Evolutionary conservation across 73 alveolate species (phyloP).

Genomic region (Stentor roeselii): DNA sequence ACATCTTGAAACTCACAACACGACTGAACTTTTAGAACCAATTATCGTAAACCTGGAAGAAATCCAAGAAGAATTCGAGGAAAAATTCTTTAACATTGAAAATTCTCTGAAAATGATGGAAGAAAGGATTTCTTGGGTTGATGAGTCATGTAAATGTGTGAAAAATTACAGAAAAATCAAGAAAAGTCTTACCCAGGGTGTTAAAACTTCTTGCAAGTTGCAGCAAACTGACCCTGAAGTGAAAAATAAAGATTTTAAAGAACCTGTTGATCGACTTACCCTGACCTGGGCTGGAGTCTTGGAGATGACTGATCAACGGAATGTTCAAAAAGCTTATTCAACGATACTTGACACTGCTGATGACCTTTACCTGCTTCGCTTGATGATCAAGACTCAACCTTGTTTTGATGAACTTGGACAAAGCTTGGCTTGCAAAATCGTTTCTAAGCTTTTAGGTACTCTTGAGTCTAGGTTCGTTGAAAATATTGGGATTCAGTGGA

Average conservation of each 20-base stretch:
- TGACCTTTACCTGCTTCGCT: neutral
- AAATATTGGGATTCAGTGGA: neutral
- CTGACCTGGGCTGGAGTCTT: neutral
- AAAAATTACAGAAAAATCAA: neutral
- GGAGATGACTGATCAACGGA: neutral
- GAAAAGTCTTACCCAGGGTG: neutral
- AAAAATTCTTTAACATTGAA: neutral
- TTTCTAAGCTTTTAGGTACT: neutral
- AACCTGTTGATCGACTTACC: neutral
- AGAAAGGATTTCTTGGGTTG: conserved; percentile 18
- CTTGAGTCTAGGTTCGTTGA: neutral
- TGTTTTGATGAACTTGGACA: neutral
- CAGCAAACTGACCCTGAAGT: neutral
- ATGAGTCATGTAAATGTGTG: neutral
- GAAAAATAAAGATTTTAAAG: neutral
- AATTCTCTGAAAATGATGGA: neutral
- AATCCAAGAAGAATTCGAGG: conserved; percentile 3
- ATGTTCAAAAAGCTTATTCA: neutral
- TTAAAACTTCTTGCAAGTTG: neutral
- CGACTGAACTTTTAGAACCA: neutral
- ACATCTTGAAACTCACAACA: neutral
- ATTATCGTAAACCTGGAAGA: neutral
- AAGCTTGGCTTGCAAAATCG: neutral
- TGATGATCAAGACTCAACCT: neutral
- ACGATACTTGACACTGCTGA: neutral